Evolutionary conservation across 2,329 filamentous ascomycete genomes (phyloP), one percentile per base, ranked within the genome.

Genomic region (Samsoniella hepiali): DNA sequence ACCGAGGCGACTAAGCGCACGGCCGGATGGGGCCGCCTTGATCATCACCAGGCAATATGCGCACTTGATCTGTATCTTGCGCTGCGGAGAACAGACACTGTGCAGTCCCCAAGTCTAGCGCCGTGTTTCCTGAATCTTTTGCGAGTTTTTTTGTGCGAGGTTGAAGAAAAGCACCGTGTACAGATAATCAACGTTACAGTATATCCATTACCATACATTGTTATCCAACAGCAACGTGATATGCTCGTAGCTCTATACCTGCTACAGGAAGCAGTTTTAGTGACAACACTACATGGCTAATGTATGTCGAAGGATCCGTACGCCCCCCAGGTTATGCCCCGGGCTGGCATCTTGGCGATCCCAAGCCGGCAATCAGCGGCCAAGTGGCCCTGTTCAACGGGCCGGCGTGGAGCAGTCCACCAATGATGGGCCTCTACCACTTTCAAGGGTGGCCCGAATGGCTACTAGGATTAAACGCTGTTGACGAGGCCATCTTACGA

Each of bases 131-230:
- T 27, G 29, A 31, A 27, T 44, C 22, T 22, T 49, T 34, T 7
- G n/a, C 17, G 22, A n/a, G 31, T 53, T 42, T 40, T 6, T 38
- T 38, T n/a, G 31, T 3, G 55, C 55, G 5, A 47, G 42, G 31
- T 36, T 36, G 55, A 32, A 17, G 10, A 49, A 45, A 22, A 44
- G 42, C 42, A 31, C 31, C 31, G 42, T 58, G 55, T 58, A 58
- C 31, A 58, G 55, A 58, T 47, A 49, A 58, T 36, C n/a, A 47
- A 58, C 49, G 55, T 49, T 58, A 49, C 11, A 38, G 55, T 49
- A 58, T 47, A 58, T 58, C n/a, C 17, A 49, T 58, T 47, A 49
- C n/a, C 32, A 10, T 38, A n/a, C n/a, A 58, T 45, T n/a, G 4
- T 22, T 31, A 36, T 31, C 27, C 5, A 29, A 15, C 22, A 8